These are phyloP conservation scores for Stephania yunnanensis DNA, from an alignment of 164 flowering plant genomes.

Conservation along the genomic window DNA sequence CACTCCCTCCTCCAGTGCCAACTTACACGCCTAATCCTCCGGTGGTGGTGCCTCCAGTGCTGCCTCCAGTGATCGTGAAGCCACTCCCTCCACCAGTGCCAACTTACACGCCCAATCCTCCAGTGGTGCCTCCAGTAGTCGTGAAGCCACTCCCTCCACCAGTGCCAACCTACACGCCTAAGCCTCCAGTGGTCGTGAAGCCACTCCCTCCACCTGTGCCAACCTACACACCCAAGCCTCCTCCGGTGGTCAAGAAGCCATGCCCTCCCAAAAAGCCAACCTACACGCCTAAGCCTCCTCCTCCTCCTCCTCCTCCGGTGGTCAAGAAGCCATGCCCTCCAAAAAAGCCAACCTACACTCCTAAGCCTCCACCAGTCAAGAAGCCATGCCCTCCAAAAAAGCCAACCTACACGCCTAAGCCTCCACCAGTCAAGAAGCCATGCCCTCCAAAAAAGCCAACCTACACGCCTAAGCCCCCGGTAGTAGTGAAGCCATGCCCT, in stretches of 20 bases:
- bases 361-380: neutral
- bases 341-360: slow-evolving; percentile 7
- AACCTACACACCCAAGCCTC: slow-evolving; percentile 19
- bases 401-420: slow-evolving; percentile 16
- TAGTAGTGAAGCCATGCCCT: slow-evolving; percentile 10
- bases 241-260: slow-evolving; percentile 17
- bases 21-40: neutral
- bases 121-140: neutral
- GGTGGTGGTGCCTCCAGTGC: neutral
- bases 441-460: slow-evolving; percentile 7
- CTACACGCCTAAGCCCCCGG: slow-evolving; percentile 1
- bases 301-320: slow-evolving; percentile 8
- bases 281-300: slow-evolving; percentile 4
- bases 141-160: slow-evolving; percentile 11
- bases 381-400: neutral
- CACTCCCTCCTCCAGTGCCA: slow-evolving; percentile 13
- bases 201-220: slow-evolving; percentile 26
- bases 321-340: slow-evolving; percentile 16
- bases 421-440: slow-evolving; percentile 13
- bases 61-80: slow-evolving; percentile 5
- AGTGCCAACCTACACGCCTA: slow-evolving; percentile 15
- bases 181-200: slow-evolving; percentile 15
- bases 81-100: slow-evolving; percentile 13
- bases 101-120: slow-evolving; percentile 17
- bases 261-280: slow-evolving; percentile 15